A percentile compares a stretch with the other conserved stretches of the same genome.
These are phyloP conservation scores for Periconia digitata DNA, from an alignment of 2,329 filamentous ascomycete species.

Conservation along the genomic window DNA sequence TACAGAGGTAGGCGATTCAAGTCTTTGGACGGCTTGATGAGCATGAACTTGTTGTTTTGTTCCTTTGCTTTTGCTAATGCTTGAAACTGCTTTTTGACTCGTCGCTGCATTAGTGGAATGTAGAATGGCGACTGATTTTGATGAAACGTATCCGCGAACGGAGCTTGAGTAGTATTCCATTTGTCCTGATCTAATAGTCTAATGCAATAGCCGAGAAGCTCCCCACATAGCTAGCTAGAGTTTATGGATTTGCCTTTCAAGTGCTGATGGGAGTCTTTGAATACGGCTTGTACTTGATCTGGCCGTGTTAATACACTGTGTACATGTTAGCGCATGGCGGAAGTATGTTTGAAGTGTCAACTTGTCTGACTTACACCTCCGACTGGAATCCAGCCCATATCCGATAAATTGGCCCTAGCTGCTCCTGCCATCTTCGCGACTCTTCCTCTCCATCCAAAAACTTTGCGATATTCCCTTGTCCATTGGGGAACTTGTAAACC, in stretches of 20 bases:
- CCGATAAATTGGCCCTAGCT: slow-evolving; percentile 41
- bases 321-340: not conserved
- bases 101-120: not conserved
- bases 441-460: slow-evolving; percentile 44
- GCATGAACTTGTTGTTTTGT: not conserved
- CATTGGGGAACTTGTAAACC: slow-evolving; percentile 8
- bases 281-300: slow-evolving; percentile 40
- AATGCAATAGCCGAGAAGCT: slow-evolving; percentile 48
- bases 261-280: slow-evolving; percentile 49
- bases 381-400: slow-evolving; percentile 37
- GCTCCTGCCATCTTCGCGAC: slow-evolving; percentile 30
- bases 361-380: slow-evolving; percentile 42
- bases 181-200: slow-evolving; percentile 41
- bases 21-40: slow-evolving; percentile 31
- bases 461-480: slow-evolving; percentile 42
- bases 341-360: no score
- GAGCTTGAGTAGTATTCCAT: slow-evolving; percentile 28
- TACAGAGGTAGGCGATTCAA: slow-evolving; percentile 43
- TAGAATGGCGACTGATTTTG: slow-evolving; percentile 1
- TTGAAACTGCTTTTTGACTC: slow-evolving; percentile 5
- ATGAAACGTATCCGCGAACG: slow-evolving; percentile 20
- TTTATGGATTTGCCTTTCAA: slow-evolving; percentile 47
- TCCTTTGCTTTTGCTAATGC: not conserved
- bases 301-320: slow-evolving; percentile 42
- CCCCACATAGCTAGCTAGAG: slow-evolving; percentile 43